Evolutionary conservation across 495 filamentous ascomycete species (phyloP), one percentile per base, ranked within the genome.

Genomic region (Podospora sp.): DNA sequence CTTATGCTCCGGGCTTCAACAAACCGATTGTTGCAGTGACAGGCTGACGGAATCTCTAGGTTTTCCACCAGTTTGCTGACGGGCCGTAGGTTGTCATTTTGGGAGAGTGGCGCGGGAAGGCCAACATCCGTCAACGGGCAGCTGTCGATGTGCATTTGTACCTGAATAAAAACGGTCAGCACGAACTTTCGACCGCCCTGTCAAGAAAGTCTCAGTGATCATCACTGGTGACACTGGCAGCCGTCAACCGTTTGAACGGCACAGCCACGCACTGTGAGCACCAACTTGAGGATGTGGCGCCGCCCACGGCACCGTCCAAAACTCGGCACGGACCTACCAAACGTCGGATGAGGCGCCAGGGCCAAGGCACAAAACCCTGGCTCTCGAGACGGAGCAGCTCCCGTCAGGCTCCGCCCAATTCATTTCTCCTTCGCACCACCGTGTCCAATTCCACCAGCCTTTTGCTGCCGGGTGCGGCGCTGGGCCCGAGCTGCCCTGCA

Each of bases 281-380:
- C 40, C 40, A 46, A 4, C 40, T 46, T 46, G 9, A 12, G 16
- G 40, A 4, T 11, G 40, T 46, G 40, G 40, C 40, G 40, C 40
- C 40, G 40, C 40, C 40, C 33, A 12, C 33, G 12, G 16, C 12
- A 18, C 11, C 12, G 33, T 36, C 33, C 40, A 18, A 14, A 11
- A 25, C 18, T 25, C 26, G 25, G 56, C 24, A 59, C 56, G 25
- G 56, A 20, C 56, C 56, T 25, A 20, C 26, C 26, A 11, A 59
- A 33, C 56, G 56, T 59, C 25, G 25, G 56, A 59, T 59, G 56
- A 29, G 12, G 56, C 14, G 25, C 25, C 56, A 29, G 33, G 25
- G 56, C 6, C 8, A 5, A 59, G 40, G 14, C 40, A 46, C 4
- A 5, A 26, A 27, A 25, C 56, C 56, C 8, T 33, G 40, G 40